Conservation (phyloP, 306 rosid genomes). For the Pyrus pyrifolia region DNA sequence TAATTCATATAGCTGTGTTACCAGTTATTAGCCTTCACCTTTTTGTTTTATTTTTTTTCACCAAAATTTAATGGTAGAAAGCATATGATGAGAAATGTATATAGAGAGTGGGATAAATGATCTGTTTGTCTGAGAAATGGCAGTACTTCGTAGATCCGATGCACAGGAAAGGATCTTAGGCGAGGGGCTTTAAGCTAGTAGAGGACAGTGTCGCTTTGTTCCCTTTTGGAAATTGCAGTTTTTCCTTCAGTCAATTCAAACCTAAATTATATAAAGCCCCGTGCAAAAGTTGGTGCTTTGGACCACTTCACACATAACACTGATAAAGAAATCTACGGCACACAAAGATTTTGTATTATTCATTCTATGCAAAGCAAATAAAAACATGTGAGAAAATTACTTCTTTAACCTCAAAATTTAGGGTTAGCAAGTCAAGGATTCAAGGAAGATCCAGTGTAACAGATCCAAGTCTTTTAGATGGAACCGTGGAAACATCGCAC, state of each 20-base stretch:
- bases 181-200: conserved; percentile 20
- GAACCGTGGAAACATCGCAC: too few species aligned
- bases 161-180: conserved; percentile 32
- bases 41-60: not conserved
- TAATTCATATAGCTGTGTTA: not conserved
- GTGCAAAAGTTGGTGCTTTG: conserved; percentile 1
- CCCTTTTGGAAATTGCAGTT: conserved; percentile 11
- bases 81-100: not conserved
- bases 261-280: not conserved
- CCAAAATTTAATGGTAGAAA: conserved; percentile 11
- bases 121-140: conserved; percentile 27
- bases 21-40: not conserved
- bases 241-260: conserved; percentile 1
- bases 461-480: too few species aligned
- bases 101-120: conserved; percentile 7
- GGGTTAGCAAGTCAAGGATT: too few species aligned
- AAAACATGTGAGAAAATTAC: not conserved
- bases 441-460: too few species aligned
- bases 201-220: conserved; percentile 26
- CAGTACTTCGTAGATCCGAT: conserved; percentile 39
- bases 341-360: not conserved
- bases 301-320: conserved; percentile 1
- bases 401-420: not conserved
- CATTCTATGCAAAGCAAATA: not conserved
- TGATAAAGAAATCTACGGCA: not conserved